Evolutionary conservation across 805 yeast species (phyloP).

Genomic region (Yarrowia sp.): DNA sequence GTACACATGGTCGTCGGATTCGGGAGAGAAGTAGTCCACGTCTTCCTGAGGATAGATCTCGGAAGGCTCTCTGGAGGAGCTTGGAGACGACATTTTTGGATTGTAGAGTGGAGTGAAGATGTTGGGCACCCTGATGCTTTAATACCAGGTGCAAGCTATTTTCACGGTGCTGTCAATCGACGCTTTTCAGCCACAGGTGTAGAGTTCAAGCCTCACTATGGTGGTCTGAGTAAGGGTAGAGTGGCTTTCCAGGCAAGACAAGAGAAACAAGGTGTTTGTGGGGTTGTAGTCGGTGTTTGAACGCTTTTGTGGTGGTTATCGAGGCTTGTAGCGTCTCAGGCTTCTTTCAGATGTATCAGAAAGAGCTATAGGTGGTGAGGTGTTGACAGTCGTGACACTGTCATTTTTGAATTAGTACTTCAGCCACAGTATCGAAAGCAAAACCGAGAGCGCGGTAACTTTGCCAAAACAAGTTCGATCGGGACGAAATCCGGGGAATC

Average conservation of each 20-base stretch:
- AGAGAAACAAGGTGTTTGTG: not conserved
- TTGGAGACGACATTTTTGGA: not conserved
- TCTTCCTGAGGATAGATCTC: slow-evolving; percentile 13
- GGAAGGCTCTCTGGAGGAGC: slow-evolving; percentile 11
- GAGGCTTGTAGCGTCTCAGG: no score
- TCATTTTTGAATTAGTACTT: slow-evolving; percentile 8
- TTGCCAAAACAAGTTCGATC: not conserved
- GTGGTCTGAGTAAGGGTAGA: slow-evolving; percentile 12
- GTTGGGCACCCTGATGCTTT: not conserved
- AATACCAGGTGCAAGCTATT: not conserved
- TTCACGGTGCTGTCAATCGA: slow-evolving; percentile 16
- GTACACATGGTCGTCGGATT: slow-evolving; percentile 14
- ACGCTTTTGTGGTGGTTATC: no score
- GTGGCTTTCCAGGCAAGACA: not conserved
- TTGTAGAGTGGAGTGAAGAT: not conserved
- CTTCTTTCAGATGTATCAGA: no score
- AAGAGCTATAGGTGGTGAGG: not conserved
- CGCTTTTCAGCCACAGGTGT: slow-evolving; percentile 22
- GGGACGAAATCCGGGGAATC: not conserved
- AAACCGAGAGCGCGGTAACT: not conserved
- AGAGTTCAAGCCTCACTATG: slow-evolving; percentile 25
- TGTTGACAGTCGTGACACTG: not conserved
- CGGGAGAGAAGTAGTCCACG: slow-evolving; percentile 9
- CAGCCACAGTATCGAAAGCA: not conserved
- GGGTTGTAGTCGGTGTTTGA: not conserved